Base-by-base conservation (phyloP, 1,284 basidiomycete species). In the Rhodotorula sp. region DNA sequence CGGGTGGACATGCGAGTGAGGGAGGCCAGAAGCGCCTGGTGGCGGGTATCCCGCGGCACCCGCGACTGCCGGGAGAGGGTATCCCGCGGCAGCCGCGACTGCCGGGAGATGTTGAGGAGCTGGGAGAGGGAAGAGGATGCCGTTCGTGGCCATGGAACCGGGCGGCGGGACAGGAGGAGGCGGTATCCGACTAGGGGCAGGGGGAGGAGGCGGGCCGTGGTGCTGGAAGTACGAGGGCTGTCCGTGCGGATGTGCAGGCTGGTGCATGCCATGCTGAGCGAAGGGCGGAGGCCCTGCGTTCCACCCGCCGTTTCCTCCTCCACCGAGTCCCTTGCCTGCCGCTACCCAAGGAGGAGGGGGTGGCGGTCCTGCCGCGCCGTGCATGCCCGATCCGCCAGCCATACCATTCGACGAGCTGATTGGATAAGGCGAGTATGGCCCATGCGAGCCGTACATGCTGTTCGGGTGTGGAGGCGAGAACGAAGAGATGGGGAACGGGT, bases 121-220 rank as follows among this genome's bases (percentile, higher is more conserved):
- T 16, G 37, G 15, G 1, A 72, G 50, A 8, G 71, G 71, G 50
- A 72, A 55, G 34, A 65, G 52, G 60, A 72, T 65, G 40, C 71
- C 71, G 51, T 61, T 50, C n/a, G 28, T 51, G 11, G n/a, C 26
- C 24, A n/a, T 26, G 2, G 50, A 26, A 26, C 50, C 51, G 15
- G 53, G 46, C 7, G 58, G 47, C 5, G 58, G 46, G 9, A 34
- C 26, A 16, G 53, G 46, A 10, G 46, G 46, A 10, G 62, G 16
- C 18, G 34, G 46, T 10, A 31, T 8, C 46, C 46, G 24, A 18
- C 20, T 15, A 2, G 46, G 30, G 4, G 30, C 31, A 22, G 54
- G 44, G 0, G 53, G 62, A 15, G 53, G 62, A 1, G 53, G 62
- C 22, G 50, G 48, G 15, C n/a, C 34, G 30, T 46, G 31, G 13